Percentiles rank a stretch among this genome's conserved stretches.
Evolutionary conservation across 2,329 filamentous ascomycete species (phyloP).

Genomic region (Fusarium pseudograminearum): DNA sequence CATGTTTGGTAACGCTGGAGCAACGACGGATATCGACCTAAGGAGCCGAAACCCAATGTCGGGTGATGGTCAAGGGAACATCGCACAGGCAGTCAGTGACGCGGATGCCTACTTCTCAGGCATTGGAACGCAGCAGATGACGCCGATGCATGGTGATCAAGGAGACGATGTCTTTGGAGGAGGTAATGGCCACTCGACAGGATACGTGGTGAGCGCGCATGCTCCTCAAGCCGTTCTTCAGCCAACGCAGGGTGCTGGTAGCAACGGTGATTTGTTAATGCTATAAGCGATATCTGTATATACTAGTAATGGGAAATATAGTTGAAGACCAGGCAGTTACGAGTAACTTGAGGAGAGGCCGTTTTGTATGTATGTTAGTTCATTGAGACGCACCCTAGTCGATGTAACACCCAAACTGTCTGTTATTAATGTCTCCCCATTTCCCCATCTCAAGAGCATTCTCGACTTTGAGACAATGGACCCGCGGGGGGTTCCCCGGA

Average conservation of each 20-base stretch:
- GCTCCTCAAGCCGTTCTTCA: constrained; percentile 81
- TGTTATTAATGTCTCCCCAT: not conserved
- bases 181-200: constrained; percentile 63
- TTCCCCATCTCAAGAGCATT: constrained; percentile 11
- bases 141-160: constrained; percentile 74
- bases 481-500: constrained; percentile 10
- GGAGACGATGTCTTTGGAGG: constrained; percentile 73
- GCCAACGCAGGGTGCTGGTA: constrained; percentile 71
- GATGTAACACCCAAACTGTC: constrained; percentile 2
- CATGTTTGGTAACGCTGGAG: constrained; percentile 66
- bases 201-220: constrained; percentile 84
- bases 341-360: constrained; percentile 2
- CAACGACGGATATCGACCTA: constrained; percentile 64
- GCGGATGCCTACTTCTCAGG: constrained; percentile 92
- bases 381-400: not conserved
- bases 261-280: constrained; percentile 78
- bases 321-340: constrained; percentile 20
- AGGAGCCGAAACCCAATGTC: constrained; percentile 51
- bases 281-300: constrained; percentile 58
- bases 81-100: constrained; percentile 80
- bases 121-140: constrained; percentile 79
- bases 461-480: constrained; percentile 20
- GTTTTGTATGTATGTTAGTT: not conserved
- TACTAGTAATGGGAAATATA: constrained; percentile 36
- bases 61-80: constrained; percentile 57